Conservation (phyloP, 2,329 filamentous ascomycete genomes). For the Diplodia sapinea region DNA sequence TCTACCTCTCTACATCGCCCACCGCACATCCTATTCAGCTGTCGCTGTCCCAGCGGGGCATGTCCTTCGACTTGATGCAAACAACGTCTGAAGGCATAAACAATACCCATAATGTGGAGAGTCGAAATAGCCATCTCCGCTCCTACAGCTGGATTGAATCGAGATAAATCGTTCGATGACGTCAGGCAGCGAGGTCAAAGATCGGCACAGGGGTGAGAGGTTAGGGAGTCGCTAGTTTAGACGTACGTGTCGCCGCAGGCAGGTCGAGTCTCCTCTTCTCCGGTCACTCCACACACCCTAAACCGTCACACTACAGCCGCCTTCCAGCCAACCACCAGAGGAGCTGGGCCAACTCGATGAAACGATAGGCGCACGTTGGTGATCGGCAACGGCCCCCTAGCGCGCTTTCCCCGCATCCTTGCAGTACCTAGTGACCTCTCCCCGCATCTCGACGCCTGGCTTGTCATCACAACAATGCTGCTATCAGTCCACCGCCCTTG, state of each 20-base stretch:
- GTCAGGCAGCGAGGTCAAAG: not conserved
- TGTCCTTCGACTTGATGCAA: too few species aligned
- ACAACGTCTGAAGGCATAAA: too few species aligned
- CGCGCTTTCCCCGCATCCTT: slow-evolving; percentile 14
- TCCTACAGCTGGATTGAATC: not conserved
- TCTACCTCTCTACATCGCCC: too few species aligned
- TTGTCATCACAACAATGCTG: slow-evolving; percentile 1
- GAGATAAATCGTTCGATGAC: not conserved
- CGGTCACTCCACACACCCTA: not conserved
- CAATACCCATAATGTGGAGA: too few species aligned
- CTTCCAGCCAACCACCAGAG: not conserved
- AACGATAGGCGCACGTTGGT: slow-evolving; percentile 5
- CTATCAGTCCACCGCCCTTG: not conserved
- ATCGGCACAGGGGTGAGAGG: slow-evolving; percentile 9
- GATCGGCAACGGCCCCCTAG: not conserved
- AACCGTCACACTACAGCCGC: not conserved
- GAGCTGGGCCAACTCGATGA: not conserved
- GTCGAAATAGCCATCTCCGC: too few species aligned
- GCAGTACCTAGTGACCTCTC: not conserved
- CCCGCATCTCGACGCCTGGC: not conserved
- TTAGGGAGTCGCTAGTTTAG: not conserved
- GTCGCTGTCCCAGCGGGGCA: too few species aligned
- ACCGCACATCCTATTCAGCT: too few species aligned
- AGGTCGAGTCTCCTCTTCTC: slow-evolving; percentile 1
- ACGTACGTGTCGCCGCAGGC: not conserved